Base-by-base conservation (phyloP, 139 green algal genomes). In the Marvania coccoides region DNA sequence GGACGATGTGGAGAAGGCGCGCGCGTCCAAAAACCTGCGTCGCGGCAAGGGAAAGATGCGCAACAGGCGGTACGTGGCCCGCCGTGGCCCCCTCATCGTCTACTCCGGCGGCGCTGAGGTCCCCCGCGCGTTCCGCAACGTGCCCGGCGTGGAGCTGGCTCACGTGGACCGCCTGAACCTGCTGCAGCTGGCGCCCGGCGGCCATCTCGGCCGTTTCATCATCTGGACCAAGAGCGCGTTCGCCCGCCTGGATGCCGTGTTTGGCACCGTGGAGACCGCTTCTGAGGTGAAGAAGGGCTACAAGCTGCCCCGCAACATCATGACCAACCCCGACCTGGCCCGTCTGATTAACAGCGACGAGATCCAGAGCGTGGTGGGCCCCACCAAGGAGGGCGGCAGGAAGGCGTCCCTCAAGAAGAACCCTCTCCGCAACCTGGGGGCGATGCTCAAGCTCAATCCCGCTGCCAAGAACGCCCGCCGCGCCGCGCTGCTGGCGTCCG, bases 161-260 rank as follows among this genome's bases (percentile, higher is more conserved):
- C 78, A 56, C 34, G 94, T 99, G 24, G 85, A 96, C 36, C 57
- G 75, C 51, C 86, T 99, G 33, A 98, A 97, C 87, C 76, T 99
- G 73, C 83, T 99, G 66, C 85, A 99, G 85, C 84, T 99, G 54
- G 95, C 95, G 0, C 95, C 95, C 33, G 95, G 95, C 64, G 94
- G 93, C 30, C 95, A 99, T 83, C 48, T 99, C 60, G 95, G 95
- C 46, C 88, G 95, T 57, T 98, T 99, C 75, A 86, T 89, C 75
- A 89, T 99, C 67, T 99, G 94, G 93, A 98, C 95, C 67, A 93
- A 97, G 83, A 80, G 66, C 58, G 95, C 95, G 15, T 95, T 98
- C 57, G 90, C 92, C 68, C 81, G 87, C 78, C 87, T 99, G 58
- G 93, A 99, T 80, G 69, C 51, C 23, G 73, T 98, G 54, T 97